Evolutionary conservation across 805 yeast species (phyloP), one percentile per base, ranked within the genome.

Genomic region (Hagleromyces aurorensis): DNA sequence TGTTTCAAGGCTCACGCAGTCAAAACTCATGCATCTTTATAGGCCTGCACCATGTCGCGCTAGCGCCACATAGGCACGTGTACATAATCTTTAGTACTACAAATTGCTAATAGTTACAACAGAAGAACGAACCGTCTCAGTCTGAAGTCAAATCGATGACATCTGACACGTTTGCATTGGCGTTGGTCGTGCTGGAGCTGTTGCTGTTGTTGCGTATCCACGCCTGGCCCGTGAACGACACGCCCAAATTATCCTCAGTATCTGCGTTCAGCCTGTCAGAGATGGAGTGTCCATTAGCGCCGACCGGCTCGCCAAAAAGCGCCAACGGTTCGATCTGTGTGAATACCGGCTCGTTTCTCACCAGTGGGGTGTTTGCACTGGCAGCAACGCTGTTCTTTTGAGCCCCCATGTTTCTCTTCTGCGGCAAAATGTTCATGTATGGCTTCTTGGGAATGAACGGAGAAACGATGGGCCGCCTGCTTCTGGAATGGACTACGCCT

Each of bases 401-500:
- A 27, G 29, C 16, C 25, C n/a, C n/a, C n/a, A 33, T 25, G 16
- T 33, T 46, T 28, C 59, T 43, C 29, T 54, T 54, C 23, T 46
- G 52, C 3, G 60, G 57, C 4, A 52, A 27, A 16, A 34, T 31
- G 19, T 41, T 43, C 20, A 42, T 22, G 32, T 50, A 53, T 11
- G 45, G 48, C 27, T 45, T 51, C 24, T 44, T 49, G 1, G 61
- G 61, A 11, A 55, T 50, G 34, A 55, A 55, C 6, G 57, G 57
- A 0, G 57, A 52, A 2, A 46, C 48, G 7, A 38, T 38, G 7
- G 46, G 47, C 27, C 36, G 39, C 25, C 34, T 36, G 13, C 35
- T 33, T 21, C 50, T 41, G 19, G 32, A 21, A 13, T 23, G 33
- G 6, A 25, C 20, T 6, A 37, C n/a, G n/a, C n/a, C n/a, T n/a